Percentiles rank a stretch among this genome's conserved stretches.
These are phyloP conservation scores for Blastomyces parvus DNA, from an alignment of 2,329 filamentous ascomycete genomes.

Conservation along the genomic window DNA sequence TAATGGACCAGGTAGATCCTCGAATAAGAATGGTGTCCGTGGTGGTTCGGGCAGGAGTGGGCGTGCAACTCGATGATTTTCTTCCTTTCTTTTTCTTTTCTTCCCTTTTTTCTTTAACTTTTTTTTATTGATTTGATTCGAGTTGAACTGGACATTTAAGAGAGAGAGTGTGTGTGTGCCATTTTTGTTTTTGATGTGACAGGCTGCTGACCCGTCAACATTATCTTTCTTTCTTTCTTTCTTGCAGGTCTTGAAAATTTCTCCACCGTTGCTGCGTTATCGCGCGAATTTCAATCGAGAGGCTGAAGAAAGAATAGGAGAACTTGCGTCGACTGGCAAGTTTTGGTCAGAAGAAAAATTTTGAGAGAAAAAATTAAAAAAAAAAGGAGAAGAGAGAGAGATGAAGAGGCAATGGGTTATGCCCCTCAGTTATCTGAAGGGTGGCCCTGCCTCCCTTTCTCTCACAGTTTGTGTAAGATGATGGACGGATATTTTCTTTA, in stretches of 20 bases:
- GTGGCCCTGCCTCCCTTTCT: neutral
- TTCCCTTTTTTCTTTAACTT: neutral
- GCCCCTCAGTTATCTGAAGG: neutral
- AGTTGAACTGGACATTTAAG: neutral
- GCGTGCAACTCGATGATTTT: constrained; percentile 6
- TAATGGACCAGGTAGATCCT: constrained; percentile 1
- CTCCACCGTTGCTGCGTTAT: constrained; percentile 1
- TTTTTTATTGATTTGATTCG: neutral
- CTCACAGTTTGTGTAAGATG: neutral
- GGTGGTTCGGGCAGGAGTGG: constrained; percentile 1
- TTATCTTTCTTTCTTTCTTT: neutral
- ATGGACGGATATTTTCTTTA: neutral
- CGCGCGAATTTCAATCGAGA: neutral
- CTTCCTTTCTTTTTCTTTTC: neutral
- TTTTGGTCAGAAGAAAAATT: neutral
- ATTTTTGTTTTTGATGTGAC: neutral
- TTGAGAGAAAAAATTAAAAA: neutral
- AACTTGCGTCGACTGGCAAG: neutral
- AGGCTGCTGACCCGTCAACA: constrained; percentile 2
- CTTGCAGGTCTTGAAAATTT: neutral
- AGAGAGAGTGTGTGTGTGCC: neutral
- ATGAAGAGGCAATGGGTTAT: neutral
- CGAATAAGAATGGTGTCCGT: constrained; percentile 2
- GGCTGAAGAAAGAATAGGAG: too few relatives aligned
- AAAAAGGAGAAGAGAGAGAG: neutral